These are phyloP conservation scores for Mortierella sp. DNA, from an alignment of 371 early-diverging fungal genomes.

Conservation along the genomic window DNA sequence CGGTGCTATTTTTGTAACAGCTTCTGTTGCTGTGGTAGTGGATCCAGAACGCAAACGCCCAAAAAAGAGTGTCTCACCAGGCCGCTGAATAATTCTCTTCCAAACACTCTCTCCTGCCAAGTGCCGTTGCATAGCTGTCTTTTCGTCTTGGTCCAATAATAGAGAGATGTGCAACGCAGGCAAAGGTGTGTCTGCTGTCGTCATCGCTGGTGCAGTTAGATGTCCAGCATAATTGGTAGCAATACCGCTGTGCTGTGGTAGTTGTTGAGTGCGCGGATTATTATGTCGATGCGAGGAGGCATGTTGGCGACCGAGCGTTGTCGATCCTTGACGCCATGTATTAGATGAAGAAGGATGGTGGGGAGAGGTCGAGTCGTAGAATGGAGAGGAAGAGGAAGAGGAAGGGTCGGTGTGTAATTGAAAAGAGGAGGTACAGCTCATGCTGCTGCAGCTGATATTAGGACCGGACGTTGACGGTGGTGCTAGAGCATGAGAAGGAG, in stretches of 20 bases:
- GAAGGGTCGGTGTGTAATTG: not conserved
- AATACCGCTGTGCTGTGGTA: not conserved
- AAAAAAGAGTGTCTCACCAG: not conserved
- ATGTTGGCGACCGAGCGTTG: not conserved
- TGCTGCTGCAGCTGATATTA: not conserved
- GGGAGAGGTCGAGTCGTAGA: slow-evolving; percentile 13
- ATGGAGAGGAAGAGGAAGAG: not conserved
- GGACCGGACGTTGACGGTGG: not conserved
- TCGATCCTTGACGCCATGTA: not conserved
- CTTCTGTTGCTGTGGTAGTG: not conserved
- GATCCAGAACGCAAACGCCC: slow-evolving; percentile 18
- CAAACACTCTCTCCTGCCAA: slow-evolving; percentile 15
- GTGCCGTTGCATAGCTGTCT: not conserved
- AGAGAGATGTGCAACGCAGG: not conserved
- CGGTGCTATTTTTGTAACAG: not conserved
- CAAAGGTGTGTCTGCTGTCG: not conserved
- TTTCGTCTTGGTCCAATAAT: not conserved
- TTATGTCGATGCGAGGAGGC: not conserved
- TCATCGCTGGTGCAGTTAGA: not conserved
- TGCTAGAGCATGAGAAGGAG: not conserved
- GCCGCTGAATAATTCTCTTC: not conserved
- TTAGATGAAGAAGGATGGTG: not conserved
- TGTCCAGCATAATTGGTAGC: not conserved
- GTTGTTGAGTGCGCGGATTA: not conserved
- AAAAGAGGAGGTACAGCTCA: not conserved